Conservation (phyloP, 768 basidiomycete genomes). For the Gymnopilus junonius region DNA sequence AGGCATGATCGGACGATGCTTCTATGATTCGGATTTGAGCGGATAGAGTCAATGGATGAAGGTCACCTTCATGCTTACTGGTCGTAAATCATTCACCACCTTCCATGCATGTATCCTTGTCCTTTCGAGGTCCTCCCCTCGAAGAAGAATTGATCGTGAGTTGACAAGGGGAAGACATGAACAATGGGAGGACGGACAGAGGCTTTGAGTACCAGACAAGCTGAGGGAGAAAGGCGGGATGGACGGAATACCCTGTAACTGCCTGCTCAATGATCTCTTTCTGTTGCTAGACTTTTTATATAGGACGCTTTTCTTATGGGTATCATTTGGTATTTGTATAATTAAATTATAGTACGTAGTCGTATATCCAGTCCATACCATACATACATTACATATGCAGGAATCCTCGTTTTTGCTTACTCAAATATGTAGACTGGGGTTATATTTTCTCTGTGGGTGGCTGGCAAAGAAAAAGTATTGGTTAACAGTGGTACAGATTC, state of each 20-base stretch:
- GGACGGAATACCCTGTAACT: too few relatives aligned
- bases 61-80: background rate
- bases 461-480: background rate
- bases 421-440: background rate
- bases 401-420: background rate
- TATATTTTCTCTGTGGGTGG: background rate
- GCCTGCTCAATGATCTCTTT: background rate
- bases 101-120: background rate
- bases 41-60: background rate
- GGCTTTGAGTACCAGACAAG: background rate
- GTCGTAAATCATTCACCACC: too few relatives aligned
- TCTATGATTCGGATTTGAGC: conserved; percentile 13
- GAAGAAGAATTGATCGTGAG: too few relatives aligned
- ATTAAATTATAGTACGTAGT: conserved; percentile 2
- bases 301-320: background rate
- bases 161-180: background rate
- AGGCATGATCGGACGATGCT: conserved; percentile 65
- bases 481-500: background rate
- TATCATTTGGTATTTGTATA: conserved; percentile 1
- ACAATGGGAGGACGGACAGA: background rate
- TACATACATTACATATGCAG: background rate
- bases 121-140: background rate
- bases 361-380: conserved; percentile 1
- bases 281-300: background rate
- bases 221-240: background rate